phyloP scores from a whole-genome alignment of 352 stramenopile species.

The Globisporangium cylindrosporum region DNA sequence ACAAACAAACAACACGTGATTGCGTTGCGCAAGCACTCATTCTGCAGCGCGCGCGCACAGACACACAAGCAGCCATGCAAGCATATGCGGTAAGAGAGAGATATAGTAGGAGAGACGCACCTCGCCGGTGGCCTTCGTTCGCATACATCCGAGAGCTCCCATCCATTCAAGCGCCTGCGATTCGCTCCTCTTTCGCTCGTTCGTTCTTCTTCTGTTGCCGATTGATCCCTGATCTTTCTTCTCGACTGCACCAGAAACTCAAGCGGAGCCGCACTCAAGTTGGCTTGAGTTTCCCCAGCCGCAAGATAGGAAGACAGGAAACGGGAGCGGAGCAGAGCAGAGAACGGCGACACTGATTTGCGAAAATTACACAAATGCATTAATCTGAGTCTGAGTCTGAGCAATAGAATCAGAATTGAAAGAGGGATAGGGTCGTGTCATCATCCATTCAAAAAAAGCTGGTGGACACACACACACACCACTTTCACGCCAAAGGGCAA shows the following conservation, averaged over 20 bases:
- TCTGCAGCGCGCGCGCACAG: not conserved
- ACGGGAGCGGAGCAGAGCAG: not conserved
- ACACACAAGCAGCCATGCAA: not conserved
- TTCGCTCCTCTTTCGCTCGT: conserved; percentile 8
- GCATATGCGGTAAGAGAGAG: too few relatives aligned
- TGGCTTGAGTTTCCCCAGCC: not conserved
- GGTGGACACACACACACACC: not conserved
- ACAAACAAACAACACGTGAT: not conserved
- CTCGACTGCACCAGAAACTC: not conserved
- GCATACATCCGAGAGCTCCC: conserved; percentile 30
- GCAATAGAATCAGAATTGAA: not conserved
- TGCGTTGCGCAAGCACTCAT: not conserved
- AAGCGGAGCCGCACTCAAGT: not conserved
- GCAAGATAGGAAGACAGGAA: not conserved
- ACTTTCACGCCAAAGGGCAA: not conserved
- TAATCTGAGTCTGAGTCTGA: not conserved
- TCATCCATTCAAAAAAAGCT: conserved; percentile 1
- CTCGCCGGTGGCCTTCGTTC: conserved; percentile 24
- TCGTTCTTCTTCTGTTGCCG: conserved; percentile 4
- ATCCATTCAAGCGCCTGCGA: conserved; percentile 29
- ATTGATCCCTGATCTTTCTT: conserved; percentile 13
- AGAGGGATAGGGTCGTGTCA: not conserved
- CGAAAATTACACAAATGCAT: not conserved
- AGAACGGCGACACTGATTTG: too few relatives aligned
- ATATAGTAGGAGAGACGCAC: conserved; percentile 12